Base-by-base conservation (phyloP, 495 filamentous ascomycete genomes). In the Penicillium angulare region DNA sequence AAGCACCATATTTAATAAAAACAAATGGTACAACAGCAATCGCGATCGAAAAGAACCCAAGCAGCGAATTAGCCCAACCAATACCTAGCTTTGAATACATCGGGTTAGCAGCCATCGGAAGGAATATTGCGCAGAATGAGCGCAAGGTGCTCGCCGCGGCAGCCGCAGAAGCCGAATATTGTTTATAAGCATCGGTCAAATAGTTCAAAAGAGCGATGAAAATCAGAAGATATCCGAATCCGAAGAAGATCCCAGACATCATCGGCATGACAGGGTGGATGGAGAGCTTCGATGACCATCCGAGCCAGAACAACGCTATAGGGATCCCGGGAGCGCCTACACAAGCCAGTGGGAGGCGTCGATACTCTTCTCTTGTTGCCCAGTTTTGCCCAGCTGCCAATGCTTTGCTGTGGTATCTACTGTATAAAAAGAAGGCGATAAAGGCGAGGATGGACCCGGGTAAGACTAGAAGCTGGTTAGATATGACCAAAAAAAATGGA, bases 161-260 rank as follows among this genome's bases (percentile, higher is more conserved):
- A 64, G 84, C 77, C 1, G 84, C 87, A 13, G 69, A 78, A 1
- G 87, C 87, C 0, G 86, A 82, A 57, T 81, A 87, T 36, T 84
- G 74, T 47, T 83, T 78, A 63, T 89, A 89, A 0, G 84, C 83
- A 60, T 89, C 87, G 8, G 81, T 81, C 21, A 90, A 63, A 57
- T 90, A 90, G 64, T 90, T 91, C 17, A 89, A 36, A 15, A 52
- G 24, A 0, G 79, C 75, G 38, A 81, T 75, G 58, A 84, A 86
- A 10, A 85, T 76, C 13, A 83, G 65, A 7, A 79, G 57, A 56
- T 83, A 87, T 0, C 82, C 87, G 17, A 79, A 67, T 6, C 87
- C 86, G 48, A 88, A 89, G 0, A 79, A 75, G 9, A 88, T 61
- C 0, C 84, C 85, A 0, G 82, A 73, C 3, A 87, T 59, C 53